These are phyloP conservation scores for Setomelanomma holmii DNA, from an alignment of 2,329 filamentous ascomycete genomes.

Conservation along the genomic window DNA sequence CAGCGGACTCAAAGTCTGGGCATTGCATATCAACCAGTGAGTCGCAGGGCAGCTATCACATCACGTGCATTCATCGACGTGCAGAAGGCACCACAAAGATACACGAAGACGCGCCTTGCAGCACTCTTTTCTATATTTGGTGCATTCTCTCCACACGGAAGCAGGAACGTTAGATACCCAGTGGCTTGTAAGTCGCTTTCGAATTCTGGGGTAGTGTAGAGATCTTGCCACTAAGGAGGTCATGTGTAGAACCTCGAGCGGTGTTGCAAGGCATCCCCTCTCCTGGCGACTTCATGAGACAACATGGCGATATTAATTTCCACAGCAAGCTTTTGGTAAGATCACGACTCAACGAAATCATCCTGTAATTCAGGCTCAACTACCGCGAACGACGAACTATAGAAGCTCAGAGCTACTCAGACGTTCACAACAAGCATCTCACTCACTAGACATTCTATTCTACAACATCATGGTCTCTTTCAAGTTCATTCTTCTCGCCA, in stretches of 20 bases:
- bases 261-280: background rate
- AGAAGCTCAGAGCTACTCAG: conserved; percentile 13
- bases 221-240: background rate
- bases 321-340: background rate
- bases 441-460: conserved; percentile 5
- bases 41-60: background rate
- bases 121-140: background rate
- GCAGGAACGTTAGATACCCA: background rate
- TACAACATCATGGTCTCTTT: conserved; percentile 28
- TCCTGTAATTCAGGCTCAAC: conserved; percentile 23
- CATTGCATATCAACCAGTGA: background rate
- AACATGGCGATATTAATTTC: background rate
- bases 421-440: conserved; percentile 11
- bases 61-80: background rate
- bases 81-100: too few relatives aligned
- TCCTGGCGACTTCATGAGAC: background rate
- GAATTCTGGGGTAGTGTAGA: background rate
- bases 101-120: too few relatives aligned
- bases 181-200: background rate
- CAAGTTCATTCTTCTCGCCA: conserved; percentile 28
- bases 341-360: conserved; percentile 8
- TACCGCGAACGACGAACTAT: conserved; percentile 5
- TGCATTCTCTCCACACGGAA: background rate
- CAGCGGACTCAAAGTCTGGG: too few relatives aligned
- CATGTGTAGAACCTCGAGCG: background rate